These are phyloP conservation scores for Chaetomium sp. DNA, from an alignment of 2,329 filamentous ascomycete genomes.

Conservation along the genomic window DNA sequence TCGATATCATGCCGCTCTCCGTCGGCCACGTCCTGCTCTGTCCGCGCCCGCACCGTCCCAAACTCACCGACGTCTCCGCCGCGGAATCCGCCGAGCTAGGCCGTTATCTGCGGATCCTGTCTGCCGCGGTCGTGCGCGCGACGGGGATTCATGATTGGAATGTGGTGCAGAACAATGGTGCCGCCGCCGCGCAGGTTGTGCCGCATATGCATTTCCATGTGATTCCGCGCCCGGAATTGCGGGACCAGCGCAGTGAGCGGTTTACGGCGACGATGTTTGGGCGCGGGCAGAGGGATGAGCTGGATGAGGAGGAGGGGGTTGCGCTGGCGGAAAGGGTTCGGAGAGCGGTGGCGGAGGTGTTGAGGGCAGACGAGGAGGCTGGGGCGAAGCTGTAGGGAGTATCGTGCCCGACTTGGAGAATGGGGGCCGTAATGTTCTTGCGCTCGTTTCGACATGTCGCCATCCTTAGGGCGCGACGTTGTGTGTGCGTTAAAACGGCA, in stretches of 20 bases:
- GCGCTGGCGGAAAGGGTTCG: conserved; percentile 52
- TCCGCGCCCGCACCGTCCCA: conserved; percentile 69
- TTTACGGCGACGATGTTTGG: conserved; percentile 75
- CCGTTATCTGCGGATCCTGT: conserved; percentile 62
- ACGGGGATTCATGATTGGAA: conserved; percentile 84
- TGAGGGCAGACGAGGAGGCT: conserved; percentile 34
- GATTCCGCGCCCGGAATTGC: conserved; percentile 72
- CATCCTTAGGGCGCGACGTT: too few relatives aligned
- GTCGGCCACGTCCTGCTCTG: conserved; percentile 77
- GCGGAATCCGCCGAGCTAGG: conserved; percentile 62
- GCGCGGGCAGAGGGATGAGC: conserved; percentile 61
- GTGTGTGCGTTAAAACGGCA: too few relatives aligned
- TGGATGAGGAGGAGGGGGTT: conserved; percentile 68
- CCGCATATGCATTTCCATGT: conserved; percentile 93
- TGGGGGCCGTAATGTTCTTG: too few relatives aligned
- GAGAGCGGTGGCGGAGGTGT: conserved; percentile 41
- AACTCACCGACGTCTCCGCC: conserved; percentile 63
- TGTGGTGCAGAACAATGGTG: conserved; percentile 92
- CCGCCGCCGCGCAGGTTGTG: conserved; percentile 83
- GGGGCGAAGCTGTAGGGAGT: conserved; percentile 33
- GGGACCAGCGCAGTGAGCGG: conserved; percentile 51
- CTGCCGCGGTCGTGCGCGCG: conserved; percentile 60
- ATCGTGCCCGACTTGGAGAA: too few relatives aligned
- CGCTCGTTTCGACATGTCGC: too few relatives aligned
- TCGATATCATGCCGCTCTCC: conserved; percentile 87